Conservation (phyloP, 768 basidiomycete genomes). For the Solioccasus polychromus region DNA sequence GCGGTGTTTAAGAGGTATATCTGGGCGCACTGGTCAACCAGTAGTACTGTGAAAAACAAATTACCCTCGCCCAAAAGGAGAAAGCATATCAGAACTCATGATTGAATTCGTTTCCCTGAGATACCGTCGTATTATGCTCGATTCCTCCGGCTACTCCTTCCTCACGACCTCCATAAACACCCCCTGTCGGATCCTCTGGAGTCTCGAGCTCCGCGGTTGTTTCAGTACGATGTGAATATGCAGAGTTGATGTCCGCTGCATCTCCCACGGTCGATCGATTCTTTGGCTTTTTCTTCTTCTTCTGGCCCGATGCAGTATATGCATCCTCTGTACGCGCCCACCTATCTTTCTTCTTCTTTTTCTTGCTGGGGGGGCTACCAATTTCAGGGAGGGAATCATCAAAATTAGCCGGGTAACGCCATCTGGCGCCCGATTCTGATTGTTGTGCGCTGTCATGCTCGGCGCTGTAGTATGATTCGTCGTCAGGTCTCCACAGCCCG, state of each 20-base stretch:
- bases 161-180: conserved; percentile 47
- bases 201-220: conserved; percentile 43
- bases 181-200: conserved; percentile 74
- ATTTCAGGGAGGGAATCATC: conserved; percentile 50
- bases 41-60: no score
- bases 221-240: conserved; percentile 32
- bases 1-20: no score
- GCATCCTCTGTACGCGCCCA: conserved; percentile 89
- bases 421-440: conserved; percentile 46
- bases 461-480: conserved; percentile 70
- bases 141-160: conserved; percentile 7
- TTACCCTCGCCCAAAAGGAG: no score
- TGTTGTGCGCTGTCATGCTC: conserved; percentile 35
- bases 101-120: conserved; percentile 54
- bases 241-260: conserved; percentile 25
- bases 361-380: conserved; percentile 43
- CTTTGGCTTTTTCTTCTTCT: conserved; percentile 61
- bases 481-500: conserved; percentile 70
- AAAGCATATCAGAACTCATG: conserved; percentile 55
- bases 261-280: conserved; percentile 43
- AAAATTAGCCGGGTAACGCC: conserved; percentile 87
- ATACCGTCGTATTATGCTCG: conserved; percentile 7
- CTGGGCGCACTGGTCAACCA: background rate
- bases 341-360: conserved; percentile 80
- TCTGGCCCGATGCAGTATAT: conserved; percentile 47